Conservation (phyloP, 2,329 filamentous ascomycete species). For the Grosmannia penicillata region DNA sequence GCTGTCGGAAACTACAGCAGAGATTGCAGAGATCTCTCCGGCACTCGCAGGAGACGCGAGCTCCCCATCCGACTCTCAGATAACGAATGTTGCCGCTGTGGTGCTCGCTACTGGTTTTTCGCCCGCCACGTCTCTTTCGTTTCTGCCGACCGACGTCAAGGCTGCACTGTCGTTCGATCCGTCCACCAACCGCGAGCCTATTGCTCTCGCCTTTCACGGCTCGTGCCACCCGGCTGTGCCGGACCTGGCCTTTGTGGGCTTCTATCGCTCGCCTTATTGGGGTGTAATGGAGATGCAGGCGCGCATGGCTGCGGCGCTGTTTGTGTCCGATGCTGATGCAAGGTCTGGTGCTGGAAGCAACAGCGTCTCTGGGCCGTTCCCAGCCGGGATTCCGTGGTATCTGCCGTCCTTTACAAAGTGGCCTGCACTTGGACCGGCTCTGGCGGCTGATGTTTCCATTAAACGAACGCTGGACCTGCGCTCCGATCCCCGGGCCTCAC, state of each 20-base stretch:
- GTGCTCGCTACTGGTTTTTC: conserved; percentile 66
- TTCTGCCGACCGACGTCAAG: conserved; percentile 43
- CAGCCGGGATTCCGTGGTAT: not conserved
- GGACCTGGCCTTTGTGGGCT: conserved; percentile 63
- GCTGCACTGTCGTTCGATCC: conserved; percentile 42
- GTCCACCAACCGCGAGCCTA: conserved; percentile 37
- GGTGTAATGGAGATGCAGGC: conserved; percentile 80
- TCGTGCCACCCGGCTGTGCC: conserved; percentile 46
- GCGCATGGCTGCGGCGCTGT: conserved; percentile 47
- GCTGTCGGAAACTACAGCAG: conserved; percentile 19
- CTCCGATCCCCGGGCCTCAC: conserved; percentile 35
- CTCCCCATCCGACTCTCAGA: too few species aligned
- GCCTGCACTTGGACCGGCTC: conserved; percentile 21
- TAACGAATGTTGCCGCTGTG: conserved; percentile 49
- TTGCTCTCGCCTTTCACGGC: conserved; percentile 54
- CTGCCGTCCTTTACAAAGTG: conserved; percentile 10
- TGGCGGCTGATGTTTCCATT: conserved; percentile 28
- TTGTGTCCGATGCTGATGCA: conserved; percentile 15
- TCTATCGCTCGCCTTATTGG: conserved; percentile 78
- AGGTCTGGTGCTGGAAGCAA: conserved; percentile 17
- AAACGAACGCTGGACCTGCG: conserved; percentile 35
- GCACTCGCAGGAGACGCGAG: too few species aligned
- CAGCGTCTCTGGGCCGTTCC: conserved; percentile 10
- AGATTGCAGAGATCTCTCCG: too few species aligned
- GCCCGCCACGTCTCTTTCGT: conserved; percentile 46